Percentiles rank a stretch among this genome's conserved stretches.
phyloP scores from a whole-genome alignment of 352 stramenopile species.

The Salisapilia sapeloensis region DNA sequence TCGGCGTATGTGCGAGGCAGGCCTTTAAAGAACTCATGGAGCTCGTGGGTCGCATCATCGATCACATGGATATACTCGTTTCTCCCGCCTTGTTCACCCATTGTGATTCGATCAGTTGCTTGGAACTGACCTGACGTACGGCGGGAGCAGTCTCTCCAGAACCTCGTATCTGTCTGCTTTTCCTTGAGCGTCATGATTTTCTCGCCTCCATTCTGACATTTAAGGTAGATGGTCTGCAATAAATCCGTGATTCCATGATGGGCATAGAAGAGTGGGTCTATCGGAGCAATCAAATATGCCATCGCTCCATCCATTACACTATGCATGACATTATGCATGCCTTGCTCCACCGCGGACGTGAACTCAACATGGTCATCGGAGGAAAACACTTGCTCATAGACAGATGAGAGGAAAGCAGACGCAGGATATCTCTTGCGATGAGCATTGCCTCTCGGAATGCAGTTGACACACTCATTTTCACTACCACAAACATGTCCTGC shows the following conservation, averaged over 20 bases:
- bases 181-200: constrained; percentile 8
- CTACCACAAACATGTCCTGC: constrained; percentile 6
- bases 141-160: constrained; percentile 12
- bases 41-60: constrained; percentile 12
- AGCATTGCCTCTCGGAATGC: constrained; percentile 10
- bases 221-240: constrained; percentile 31
- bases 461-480: constrained; percentile 14
- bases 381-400: constrained; percentile 26
- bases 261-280: constrained; percentile 33
- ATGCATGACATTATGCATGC: constrained; percentile 37
- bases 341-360: constrained; percentile 11
- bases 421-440: constrained; percentile 9
- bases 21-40: constrained; percentile 53
- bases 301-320: constrained; percentile 18
- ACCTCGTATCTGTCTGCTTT: constrained; percentile 15
- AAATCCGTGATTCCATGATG: constrained; percentile 30
- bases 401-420: constrained; percentile 14
- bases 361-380: constrained; percentile 9
- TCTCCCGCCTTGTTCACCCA: constrained; percentile 4
- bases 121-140: constrained; percentile 7
- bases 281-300: constrained; percentile 21
- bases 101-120: constrained; percentile 9
- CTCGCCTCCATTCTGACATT: constrained; percentile 14
- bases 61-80: constrained; percentile 17
- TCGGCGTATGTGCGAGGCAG: constrained; percentile 16